These are phyloP conservation scores for Aureobasidium sp. DNA, from an alignment of 2,329 filamentous ascomycete species.

Conservation along the genomic window DNA sequence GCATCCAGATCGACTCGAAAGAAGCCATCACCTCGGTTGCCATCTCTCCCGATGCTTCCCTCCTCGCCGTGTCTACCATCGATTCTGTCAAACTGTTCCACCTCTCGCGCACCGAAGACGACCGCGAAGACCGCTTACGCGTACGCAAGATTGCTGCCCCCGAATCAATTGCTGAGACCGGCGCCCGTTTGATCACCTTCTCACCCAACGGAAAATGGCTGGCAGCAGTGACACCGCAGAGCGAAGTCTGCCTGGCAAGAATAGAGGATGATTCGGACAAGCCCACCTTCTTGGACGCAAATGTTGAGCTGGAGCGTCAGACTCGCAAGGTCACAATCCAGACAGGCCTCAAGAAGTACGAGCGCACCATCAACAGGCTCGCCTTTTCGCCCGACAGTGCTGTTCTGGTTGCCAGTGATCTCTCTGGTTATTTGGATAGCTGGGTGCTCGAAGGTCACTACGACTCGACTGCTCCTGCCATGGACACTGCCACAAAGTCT, in stretches of 20 bases:
- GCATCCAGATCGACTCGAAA: slow-evolving; percentile 48
- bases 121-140: slow-evolving; percentile 41
- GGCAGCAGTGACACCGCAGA: slow-evolving; percentile 43
- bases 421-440: slow-evolving; percentile 78
- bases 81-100: slow-evolving; percentile 71
- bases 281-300: slow-evolving; percentile 30
- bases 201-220: slow-evolving; percentile 66
- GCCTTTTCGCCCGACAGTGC: slow-evolving; percentile 74
- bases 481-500: slow-evolving; percentile 26
- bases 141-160: slow-evolving; percentile 64
- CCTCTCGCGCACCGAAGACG: slow-evolving; percentile 40
- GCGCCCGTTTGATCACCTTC: slow-evolving; percentile 62
- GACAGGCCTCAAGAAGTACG: slow-evolving; percentile 56
- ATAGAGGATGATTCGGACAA: slow-evolving; percentile 33
- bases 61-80: slow-evolving; percentile 69
- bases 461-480: slow-evolving; percentile 37
- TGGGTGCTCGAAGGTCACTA: slow-evolving; percentile 63
- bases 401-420: slow-evolving; percentile 69
- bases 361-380: slow-evolving; percentile 63
- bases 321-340: slow-evolving; percentile 23
- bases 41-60: slow-evolving; percentile 61
- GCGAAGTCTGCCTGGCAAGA: slow-evolving; percentile 40
- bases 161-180: slow-evolving; percentile 46
- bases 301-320: slow-evolving; percentile 33
- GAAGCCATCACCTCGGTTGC: slow-evolving; percentile 72